Percentiles rank a stretch among this genome's conserved stretches.
Conservation (phyloP, 2,329 filamentous ascomycete genomes). For the Chaetomiaceae sp. region DNA sequence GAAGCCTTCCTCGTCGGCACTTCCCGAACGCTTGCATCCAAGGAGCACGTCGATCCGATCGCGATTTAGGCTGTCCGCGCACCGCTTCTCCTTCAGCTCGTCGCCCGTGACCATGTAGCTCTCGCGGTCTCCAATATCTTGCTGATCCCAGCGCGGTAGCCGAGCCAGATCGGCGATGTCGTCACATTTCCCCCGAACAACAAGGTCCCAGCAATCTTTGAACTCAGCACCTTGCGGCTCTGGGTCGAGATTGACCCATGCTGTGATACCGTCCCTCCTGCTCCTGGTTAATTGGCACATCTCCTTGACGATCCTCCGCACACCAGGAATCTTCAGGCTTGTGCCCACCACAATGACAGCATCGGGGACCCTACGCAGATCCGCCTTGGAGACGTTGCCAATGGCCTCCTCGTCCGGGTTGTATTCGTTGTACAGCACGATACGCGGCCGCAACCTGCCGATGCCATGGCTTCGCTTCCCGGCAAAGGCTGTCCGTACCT, state of each 20-base stretch:
- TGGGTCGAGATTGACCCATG: constrained; percentile 91
- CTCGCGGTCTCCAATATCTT: constrained; percentile 46
- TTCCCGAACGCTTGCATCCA: constrained; percentile 28
- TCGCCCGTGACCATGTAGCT: constrained; percentile 40
- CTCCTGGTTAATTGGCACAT: constrained; percentile 83
- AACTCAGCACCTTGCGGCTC: constrained; percentile 80
- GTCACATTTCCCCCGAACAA: constrained; percentile 83
- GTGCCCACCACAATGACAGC: constrained; percentile 94
- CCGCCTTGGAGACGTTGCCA: constrained; percentile 80
- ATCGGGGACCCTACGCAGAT: constrained; percentile 80
- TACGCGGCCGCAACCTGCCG: constrained; percentile 81
- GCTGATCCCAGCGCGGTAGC: constrained; percentile 56
- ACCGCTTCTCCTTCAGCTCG: constrained; percentile 40
- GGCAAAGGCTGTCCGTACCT: constrained; percentile 67
- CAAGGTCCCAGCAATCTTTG: constrained; percentile 88
- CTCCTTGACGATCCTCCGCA: constrained; percentile 82
- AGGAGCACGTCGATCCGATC: constrained; percentile 42
- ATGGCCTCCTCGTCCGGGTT: constrained; percentile 97
- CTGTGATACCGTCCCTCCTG: constrained; percentile 76
- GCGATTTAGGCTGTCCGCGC: constrained; percentile 35
- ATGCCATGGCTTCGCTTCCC: constrained; percentile 93
- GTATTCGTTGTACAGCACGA: constrained; percentile 95
- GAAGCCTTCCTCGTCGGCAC: constrained; percentile 10
- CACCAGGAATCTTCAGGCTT: constrained; percentile 90
- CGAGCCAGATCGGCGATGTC: constrained; percentile 72